Evolutionary conservation across 306 rosid genomes (phyloP), one percentile per base, ranked within the genome.

Genomic region (Prunus salicina): DNA sequence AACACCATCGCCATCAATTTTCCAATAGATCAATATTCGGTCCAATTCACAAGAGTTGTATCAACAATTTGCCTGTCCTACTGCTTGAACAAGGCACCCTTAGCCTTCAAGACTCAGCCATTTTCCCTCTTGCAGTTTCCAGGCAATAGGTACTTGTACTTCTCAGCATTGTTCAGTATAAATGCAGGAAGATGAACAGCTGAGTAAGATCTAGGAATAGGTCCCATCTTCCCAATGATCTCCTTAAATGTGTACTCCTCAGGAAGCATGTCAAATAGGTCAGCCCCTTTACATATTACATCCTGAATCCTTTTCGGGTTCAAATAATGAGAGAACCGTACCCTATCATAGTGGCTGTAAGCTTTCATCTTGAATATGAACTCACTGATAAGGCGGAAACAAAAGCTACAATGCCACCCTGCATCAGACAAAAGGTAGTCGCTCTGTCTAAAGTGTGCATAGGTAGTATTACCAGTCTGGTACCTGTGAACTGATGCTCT

Each of bases 381-480:
- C 13, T 92, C 91, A 1, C 85, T 88, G 81, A 92, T 84, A 46
- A 2, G 78, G 62, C 91, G 93, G 80, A 92, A 92, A 83, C 97
- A 92, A 73, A 92, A 92, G 89, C 97, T 91, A 58, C 97, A 91
- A 81, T 91, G 97, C 97, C 97, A 91, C 64, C 97, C 97, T 0
- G 93, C 82, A 85, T 92, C 97, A 0, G 97, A 55, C 64, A 92
- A 80, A 79, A 88, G 30, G 25, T 79, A 74, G 49, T 92, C 86
- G 0, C 91, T 74, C 72, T 87, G 97, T 69, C 96, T 83, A 64
- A 75, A 92, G 80, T 92, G 97, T 2, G 91, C 97, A 25, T 92
- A 92, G 38, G 78, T 78, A 60, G 96, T 90, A 75, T 86, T 89
- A 45, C 88, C 89, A 12, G 76, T 51, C 69, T 73, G 80, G 82